Base-by-base conservation (phyloP, 1,139 yeast species). In the Yamadazyma dushanensis region DNA sequence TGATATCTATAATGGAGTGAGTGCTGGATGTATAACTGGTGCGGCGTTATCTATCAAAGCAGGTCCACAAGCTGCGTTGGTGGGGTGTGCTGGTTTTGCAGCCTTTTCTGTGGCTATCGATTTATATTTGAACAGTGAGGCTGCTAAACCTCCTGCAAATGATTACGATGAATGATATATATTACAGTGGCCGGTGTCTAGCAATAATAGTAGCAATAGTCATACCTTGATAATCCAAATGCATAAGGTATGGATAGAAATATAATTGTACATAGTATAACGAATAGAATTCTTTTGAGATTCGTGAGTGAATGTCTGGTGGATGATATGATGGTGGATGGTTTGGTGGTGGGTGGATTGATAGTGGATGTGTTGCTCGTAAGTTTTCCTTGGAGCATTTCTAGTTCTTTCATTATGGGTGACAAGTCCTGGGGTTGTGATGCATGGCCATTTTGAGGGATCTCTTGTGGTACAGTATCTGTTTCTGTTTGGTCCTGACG, bases 71-170 rank as follows among this genome's bases (percentile, higher is more conserved):
- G 95, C 96, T 20, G 95, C 96, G 0, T 51, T 80, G 22, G 61
- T 90, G 40, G 98, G 98, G 2, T 92, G 97, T 70, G 97, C 95
- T 21, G 98, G 97, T 10, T 92, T 92, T 68, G 97, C 98, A 11
- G 96, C 95, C 3, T 92, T 92, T 59, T 84, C 95, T 39, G 82
- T 95, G 8, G 97, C 97, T 7, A 84, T 92, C 45, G 97, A 92
- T 58, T 63, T 87, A 51, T 92, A 92, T 55, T 74, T 92, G 81
- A 76, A 90, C 53, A 80, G 88, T 50, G 98, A 92, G 50, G 76
- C 85, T 51, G 83, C 84, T 6, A 78, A 78, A 38, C 97, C 97
- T 26, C 97, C 97, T 17, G 57, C 71, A 34, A 83, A 86, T 53
- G 98, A 92, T 63, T 94, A 90, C 60, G 95, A 90, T 57, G 87